Conservation (phyloP, 495 filamentous ascomycete genomes). For the Cercophora sp. region DNA sequence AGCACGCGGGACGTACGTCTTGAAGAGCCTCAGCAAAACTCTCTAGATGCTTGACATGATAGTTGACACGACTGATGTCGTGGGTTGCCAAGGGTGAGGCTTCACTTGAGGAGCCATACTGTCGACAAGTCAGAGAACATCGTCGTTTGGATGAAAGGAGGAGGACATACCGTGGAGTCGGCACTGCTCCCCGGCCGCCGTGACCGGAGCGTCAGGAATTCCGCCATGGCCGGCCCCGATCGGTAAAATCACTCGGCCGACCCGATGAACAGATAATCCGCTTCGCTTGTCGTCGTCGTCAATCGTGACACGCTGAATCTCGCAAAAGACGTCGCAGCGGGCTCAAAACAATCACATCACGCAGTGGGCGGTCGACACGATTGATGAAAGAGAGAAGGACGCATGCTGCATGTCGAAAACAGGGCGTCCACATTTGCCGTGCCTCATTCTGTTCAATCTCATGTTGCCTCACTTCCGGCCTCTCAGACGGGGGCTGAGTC, state of each 20-base stretch:
- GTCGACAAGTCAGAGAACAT: slow-evolving; percentile 6
- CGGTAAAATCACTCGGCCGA: neutral
- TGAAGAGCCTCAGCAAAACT: slow-evolving; percentile 46
- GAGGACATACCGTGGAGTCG: slow-evolving; percentile 44
- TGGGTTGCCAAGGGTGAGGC: slow-evolving; percentile 43
- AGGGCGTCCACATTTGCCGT: neutral
- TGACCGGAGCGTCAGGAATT: slow-evolving; percentile 44
- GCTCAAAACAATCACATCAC: slow-evolving; percentile 1
- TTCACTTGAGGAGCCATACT: slow-evolving; percentile 45
- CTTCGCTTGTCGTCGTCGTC: no score
- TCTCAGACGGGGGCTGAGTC: slow-evolving; percentile 10
- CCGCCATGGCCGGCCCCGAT: slow-evolving; percentile 21
- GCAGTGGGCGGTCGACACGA: neutral
- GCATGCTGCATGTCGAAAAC: neutral
- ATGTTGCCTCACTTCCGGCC: neutral
- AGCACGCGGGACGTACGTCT: slow-evolving; percentile 33
- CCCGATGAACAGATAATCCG: neutral
- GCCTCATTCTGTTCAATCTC: neutral
- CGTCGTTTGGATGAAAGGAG: no score
- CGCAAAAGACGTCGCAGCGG: neutral
- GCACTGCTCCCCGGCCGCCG: slow-evolving; percentile 40
- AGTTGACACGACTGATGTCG: slow-evolving; percentile 49
- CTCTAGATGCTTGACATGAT: slow-evolving; percentile 48
- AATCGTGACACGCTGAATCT: no score
- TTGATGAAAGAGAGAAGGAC: neutral